Base-by-base conservation (phyloP, 2,329 filamentous ascomycete species). In the Xylariaceae sp. region DNA sequence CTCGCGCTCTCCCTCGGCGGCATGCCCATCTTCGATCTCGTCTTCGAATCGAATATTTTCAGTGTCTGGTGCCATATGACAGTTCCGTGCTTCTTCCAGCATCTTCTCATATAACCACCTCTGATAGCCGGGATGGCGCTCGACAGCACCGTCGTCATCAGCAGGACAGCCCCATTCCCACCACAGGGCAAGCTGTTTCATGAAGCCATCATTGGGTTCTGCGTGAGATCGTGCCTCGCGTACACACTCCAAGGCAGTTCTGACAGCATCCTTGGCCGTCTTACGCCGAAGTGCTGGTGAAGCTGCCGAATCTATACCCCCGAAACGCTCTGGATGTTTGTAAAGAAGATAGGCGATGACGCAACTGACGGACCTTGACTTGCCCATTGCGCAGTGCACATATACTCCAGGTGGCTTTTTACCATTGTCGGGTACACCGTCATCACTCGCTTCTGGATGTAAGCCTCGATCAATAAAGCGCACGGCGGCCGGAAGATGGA, bases 151-250 rank as follows among this genome's bases (percentile, higher is more conserved):
- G 38, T 70, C 66, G 49, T 81, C 73, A 32, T 69, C 68, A 4
- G 68, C 76, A 1, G 90, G 87, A 51, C 84, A 91, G 35, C 81
- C 81, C 87, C 96, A 95, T 51, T 84, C 72, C 71, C 89, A 85
- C 73, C 91, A 98, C 40, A 97, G 71, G 52, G 85, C 74, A 4
- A 98, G 75, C 65, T 98, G 93, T 38, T 80, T 71, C 81, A 91
- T 89, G 73, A 98, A 98, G 19, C 90, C 91, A 24, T 80, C 71
- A 61, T 98, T 98, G 3, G 93, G 93, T 58, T 95, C 88, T 46
- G 85, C 90, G 41, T 93, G 78, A 13, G 85, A 79, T 30, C 91
- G 81, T 33, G 76, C 78, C 59, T 83, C 67, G 39, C 82, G 80
- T 38, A 97, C 71, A 51, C 84, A 74, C 19, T 73, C 70, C 37